phyloP scores from a whole-genome alignment of 1,139 yeast genomes.

The Wickerhamomyces sp. region DNA sequence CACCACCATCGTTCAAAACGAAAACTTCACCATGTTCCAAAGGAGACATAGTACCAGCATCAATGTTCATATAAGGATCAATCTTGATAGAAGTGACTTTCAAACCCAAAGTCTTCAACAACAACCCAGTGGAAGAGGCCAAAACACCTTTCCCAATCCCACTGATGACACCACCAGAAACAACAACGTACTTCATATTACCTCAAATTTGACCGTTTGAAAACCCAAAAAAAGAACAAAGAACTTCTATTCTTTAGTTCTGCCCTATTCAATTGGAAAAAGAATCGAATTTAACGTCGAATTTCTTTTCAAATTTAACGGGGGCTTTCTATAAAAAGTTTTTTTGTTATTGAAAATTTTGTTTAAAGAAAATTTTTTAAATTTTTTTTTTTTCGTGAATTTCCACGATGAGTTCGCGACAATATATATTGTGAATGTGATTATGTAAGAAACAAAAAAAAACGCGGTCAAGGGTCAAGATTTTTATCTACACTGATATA shows the following conservation, averaged over 20 bases:
- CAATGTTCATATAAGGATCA: slow-evolving; percentile 98
- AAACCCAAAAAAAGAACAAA: background rate
- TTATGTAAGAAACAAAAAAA: no score
- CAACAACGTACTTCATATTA: slow-evolving; percentile 95
- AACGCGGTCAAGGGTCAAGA: no score
- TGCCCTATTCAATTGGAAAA: background rate
- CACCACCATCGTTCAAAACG: slow-evolving; percentile 97
- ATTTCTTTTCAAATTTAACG: background rate
- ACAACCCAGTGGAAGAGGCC: slow-evolving; percentile 91
- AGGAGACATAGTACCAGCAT: slow-evolving; percentile 99
- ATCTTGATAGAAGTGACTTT: slow-evolving; percentile 96
- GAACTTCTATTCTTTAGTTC: slow-evolving; percentile 1
- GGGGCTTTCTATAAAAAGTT: background rate
- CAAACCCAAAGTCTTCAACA: slow-evolving; percentile 88
- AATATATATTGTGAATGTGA: no score
- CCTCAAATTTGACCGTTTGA: background rate
- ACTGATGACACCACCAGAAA: slow-evolving; percentile 97
- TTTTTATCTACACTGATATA: no score
- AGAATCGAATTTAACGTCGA: background rate
- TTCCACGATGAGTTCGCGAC: no score
- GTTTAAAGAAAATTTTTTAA: no score
- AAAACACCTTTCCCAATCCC: slow-evolving; percentile 99
- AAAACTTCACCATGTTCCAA: slow-evolving; percentile 98
- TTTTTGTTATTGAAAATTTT: background rate
- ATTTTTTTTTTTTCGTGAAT: no score